phyloP scores from a whole-genome alignment of 148 eudicot species.

The Rhododendron molle region DNA sequence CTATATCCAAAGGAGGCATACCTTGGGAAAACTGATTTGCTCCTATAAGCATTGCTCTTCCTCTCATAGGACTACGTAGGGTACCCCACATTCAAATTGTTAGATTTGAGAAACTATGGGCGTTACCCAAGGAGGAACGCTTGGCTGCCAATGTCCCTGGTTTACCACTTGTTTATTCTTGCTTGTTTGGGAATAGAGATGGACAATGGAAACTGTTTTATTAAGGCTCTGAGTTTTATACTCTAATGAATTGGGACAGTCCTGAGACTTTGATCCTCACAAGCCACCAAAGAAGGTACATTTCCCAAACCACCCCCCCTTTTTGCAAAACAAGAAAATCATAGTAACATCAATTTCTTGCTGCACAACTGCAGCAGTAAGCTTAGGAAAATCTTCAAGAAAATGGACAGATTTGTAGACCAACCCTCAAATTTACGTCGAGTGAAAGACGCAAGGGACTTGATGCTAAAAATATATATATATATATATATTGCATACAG shows the following conservation, averaged over 20 bases:
- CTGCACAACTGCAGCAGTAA: neutral
- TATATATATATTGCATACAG: too few species aligned
- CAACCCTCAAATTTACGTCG: neutral
- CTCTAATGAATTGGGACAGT: neutral
- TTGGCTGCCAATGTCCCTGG: neutral
- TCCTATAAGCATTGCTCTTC: neutral
- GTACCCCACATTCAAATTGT: neutral
- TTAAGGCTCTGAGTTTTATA: neutral
- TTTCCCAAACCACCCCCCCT: too few species aligned
- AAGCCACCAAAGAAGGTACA: neutral
- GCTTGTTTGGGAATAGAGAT: neutral
- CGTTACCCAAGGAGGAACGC: neutral
- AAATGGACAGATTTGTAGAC: neutral
- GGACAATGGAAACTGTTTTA: neutral
- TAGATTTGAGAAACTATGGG: neutral
- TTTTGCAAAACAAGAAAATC: neutral
- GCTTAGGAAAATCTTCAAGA: neutral
- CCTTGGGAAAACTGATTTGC: neutral
- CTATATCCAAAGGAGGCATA: neutral
- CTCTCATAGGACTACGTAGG: neutral
- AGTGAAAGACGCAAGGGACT: neutral
- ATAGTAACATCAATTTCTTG: neutral
- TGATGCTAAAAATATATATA: too few species aligned
- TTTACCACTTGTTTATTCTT: neutral
- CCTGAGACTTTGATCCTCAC: neutral